phyloP scores from a whole-genome alignment of 225 moss, liverwort and hornwort genomes.

The Bryoerythrophyllum caledonicum region DNA sequence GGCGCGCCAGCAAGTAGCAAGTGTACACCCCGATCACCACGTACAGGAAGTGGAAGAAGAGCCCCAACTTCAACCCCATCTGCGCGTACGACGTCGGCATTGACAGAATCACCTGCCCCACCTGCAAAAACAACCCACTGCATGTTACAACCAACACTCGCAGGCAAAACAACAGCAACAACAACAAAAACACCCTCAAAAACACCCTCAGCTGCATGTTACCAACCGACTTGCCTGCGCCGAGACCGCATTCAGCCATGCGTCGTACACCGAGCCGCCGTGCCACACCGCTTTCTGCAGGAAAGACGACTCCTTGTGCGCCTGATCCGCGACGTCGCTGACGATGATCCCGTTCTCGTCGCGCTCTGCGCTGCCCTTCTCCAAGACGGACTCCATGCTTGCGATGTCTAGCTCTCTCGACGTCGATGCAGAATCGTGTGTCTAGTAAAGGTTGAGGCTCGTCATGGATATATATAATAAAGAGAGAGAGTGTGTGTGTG shows the following conservation, averaged over 20 bases:
- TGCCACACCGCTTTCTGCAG: constrained; percentile 49
- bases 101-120: constrained; percentile 56
- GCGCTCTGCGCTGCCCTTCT: background rate
- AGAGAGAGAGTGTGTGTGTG: no score
- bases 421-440: no score
- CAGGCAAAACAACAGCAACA: no score
- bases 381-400: background rate
- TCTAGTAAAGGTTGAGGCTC: no score
- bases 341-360: constrained; percentile 2
- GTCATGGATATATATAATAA: no score
- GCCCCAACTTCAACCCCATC: constrained; percentile 46
- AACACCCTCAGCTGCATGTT: no score
- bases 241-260: constrained; percentile 53
- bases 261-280: constrained; percentile 65
- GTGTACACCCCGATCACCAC: constrained; percentile 40
- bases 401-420: no score
- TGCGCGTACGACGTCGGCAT: constrained; percentile 62
- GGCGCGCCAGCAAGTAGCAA: constrained; percentile 44
- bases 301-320: background rate
- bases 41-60: constrained; percentile 45
- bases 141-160: no score
- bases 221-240: constrained; percentile 30
- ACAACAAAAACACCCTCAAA: no score
- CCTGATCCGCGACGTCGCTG: no score
- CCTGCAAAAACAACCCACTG: constrained; percentile 13